Conservation (phyloP, 306 rosid species). For the Oxytropis ochrocephala region DNA sequence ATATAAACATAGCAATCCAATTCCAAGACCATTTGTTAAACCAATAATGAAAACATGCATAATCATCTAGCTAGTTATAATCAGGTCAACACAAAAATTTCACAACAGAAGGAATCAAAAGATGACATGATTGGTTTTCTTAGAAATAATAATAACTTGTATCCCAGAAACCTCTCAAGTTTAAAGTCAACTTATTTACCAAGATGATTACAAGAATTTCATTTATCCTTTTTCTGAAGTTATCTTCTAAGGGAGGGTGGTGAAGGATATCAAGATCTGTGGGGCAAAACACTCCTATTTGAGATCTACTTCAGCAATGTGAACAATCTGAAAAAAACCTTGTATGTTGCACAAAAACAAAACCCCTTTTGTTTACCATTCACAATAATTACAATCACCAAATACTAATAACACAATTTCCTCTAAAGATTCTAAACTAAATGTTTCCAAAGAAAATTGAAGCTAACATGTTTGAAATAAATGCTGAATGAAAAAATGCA, state of each 20-base stretch:
- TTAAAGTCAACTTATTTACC: background rate
- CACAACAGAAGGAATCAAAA: background rate
- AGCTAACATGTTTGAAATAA: background rate
- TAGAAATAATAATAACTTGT: background rate
- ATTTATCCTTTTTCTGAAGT: background rate
- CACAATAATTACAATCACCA: background rate
- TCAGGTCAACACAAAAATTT: background rate
- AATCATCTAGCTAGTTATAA: constrained; percentile 3
- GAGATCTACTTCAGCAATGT: background rate
- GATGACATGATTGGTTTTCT: background rate
- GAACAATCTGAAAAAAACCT: no score
- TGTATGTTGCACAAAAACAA: background rate
- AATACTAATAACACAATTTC: background rate
- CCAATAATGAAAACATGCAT: background rate
- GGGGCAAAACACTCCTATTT: background rate
- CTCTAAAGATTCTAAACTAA: background rate
- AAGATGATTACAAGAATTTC: constrained; percentile 13
- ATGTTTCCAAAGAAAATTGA: background rate
- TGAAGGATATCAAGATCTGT: background rate
- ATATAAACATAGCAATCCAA: background rate
- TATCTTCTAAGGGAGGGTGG: background rate
- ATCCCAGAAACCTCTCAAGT: background rate
- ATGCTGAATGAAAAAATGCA: background rate
- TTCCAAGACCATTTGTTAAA: background rate
- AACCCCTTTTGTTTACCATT: background rate